Evolutionary conservation across 192 early-diverging fungal genomes (phyloP), one percentile per base, ranked within the genome.

Genomic region (Tieghemiomyces parasiticus): DNA sequence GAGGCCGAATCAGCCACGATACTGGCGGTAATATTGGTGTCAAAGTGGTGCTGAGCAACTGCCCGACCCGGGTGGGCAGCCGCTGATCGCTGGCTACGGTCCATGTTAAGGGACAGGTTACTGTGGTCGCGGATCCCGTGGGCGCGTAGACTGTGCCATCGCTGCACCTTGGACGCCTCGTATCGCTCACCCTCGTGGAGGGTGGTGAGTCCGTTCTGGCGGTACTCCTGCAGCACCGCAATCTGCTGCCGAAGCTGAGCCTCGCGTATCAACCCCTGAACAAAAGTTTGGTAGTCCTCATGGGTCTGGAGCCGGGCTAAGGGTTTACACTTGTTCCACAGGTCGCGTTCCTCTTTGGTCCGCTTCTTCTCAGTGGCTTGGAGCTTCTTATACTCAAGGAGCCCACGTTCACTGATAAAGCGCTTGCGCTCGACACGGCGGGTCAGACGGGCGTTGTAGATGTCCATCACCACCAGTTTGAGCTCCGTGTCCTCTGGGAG

Each of bases 391-490:
- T 85, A 94, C 59, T 97, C 92, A n/a, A 88, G 67, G 38, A 97
- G 72, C 0, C 79, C 79, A 31, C 91, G 77, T n/a, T 95, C 96
- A 64, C 89, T 84, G 4, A 97, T 83, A 70, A 97, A 83, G 51
- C 81, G 77, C 71, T 95, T 94, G 19, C 89, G 71, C 55, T 93
- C 84, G 29, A 78, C 60, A 48, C 94, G 82, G 25, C 85, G 80
- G 60, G 90, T 85, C 26, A 99, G 72, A 58, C 81, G 80, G 62
- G 74, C 71, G 68, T 99, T 97, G 67, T 99, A 99, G 59, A 99
- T 93, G 62, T 89, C 81, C 47, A 99, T 72, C 58, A 95, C 85
- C 56, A 86, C 86, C 51, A 84, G 64, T 65, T 97, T 94, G 34
- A 99, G 77, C 61, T 89, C 92, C 24, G 78, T 80, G 65, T 98